A percentile compares a stretch with the other conserved stretches of the same genome.
Evolutionary conservation across 768 basidiomycete genomes (phyloP).

Genomic region (Serendipita sp.): DNA sequence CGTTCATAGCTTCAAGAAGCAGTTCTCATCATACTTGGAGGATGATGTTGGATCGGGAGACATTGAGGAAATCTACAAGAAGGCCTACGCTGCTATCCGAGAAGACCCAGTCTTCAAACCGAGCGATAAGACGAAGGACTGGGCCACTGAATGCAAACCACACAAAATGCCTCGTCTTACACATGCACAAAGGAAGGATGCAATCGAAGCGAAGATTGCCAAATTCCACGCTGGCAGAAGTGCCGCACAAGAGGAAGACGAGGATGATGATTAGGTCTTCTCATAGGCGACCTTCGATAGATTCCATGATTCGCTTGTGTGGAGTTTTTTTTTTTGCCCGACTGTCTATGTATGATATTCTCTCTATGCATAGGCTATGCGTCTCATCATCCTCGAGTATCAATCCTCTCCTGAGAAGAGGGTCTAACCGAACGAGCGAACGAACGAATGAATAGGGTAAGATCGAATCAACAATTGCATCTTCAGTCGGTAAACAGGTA

Average conservation of each 20-base stretch:
- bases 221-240: slow-evolving; percentile 63
- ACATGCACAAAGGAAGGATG: slow-evolving; percentile 56
- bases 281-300: not conserved
- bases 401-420: not conserved
- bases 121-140: slow-evolving; percentile 76
- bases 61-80: slow-evolving; percentile 88
- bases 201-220: slow-evolving; percentile 77
- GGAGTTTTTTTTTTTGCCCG: not conserved
- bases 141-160: slow-evolving; percentile 75
- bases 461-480: no score
- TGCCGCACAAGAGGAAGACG: slow-evolving; percentile 23
- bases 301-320: not conserved
- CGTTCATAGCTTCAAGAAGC: slow-evolving; percentile 75
- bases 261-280: slow-evolving; percentile 29
- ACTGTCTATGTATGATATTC: slow-evolving; percentile 5
- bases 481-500: no score
- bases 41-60: slow-evolving; percentile 93
- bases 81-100: slow-evolving; percentile 89
- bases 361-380: slow-evolving; percentile 1
- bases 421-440: no score
- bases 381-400: not conserved
- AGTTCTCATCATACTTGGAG: slow-evolving; percentile 88
- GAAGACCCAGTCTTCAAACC: slow-evolving; percentile 86
- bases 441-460: no score
- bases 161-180: slow-evolving; percentile 54